Conservation (phyloP, 2,329 filamentous ascomycete species). For the Beauveria sp. region DNA sequence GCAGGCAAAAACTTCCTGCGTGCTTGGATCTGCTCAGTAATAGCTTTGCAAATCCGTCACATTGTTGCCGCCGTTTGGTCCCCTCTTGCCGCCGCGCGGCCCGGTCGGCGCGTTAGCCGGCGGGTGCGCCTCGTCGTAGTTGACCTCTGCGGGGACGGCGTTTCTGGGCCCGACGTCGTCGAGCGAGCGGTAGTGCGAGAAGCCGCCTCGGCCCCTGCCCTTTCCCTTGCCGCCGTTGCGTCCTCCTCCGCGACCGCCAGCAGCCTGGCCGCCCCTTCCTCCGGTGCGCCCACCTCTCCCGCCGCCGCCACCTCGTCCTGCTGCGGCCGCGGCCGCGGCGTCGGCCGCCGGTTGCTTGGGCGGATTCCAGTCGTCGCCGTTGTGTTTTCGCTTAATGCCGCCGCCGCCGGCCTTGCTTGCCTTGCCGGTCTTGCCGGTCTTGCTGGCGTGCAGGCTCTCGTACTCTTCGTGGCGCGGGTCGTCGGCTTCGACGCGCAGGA, state of each 20-base stretch:
- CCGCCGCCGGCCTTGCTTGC: constrained; percentile 38
- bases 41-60: constrained; percentile 32
- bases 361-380: constrained; percentile 37
- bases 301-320: constrained; percentile 21
- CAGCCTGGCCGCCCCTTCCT: constrained; percentile 26
- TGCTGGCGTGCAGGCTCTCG: constrained; percentile 55
- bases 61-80: constrained; percentile 10
- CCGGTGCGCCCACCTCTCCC: constrained; percentile 17
- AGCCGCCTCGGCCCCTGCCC: constrained; percentile 39
- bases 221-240: constrained; percentile 30
- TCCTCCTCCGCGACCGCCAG: constrained; percentile 22
- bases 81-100: constrained; percentile 12
- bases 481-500: constrained; percentile 73
- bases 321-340: neutral
- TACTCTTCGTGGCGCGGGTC: constrained; percentile 53
- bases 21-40: constrained; percentile 23
- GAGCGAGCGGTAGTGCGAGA: constrained; percentile 55
- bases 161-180: constrained; percentile 54
- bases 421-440: constrained; percentile 33
- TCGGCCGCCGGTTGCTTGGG: constrained; percentile 19
- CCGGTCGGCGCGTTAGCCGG: constrained; percentile 18
- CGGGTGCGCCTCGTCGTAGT: constrained; percentile 37
- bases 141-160: constrained; percentile 34
- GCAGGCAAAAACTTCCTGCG: neutral
- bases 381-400: constrained; percentile 45